phyloP scores from a whole-genome alignment of 371 early-diverging fungal genomes.

The Mucor piriformis region DNA sequence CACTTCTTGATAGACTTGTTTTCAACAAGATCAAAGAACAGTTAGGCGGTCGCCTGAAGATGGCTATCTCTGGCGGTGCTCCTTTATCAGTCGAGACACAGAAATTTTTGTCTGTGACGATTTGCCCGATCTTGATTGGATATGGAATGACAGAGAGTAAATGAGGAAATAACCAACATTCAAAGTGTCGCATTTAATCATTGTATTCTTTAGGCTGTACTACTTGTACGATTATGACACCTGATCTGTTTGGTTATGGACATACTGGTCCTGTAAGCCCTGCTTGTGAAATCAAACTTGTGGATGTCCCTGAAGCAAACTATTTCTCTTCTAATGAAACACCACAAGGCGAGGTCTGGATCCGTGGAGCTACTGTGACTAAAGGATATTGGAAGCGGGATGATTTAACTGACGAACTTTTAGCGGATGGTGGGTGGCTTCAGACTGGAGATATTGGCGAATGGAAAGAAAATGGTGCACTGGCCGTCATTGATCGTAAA shows the following conservation, averaged over 20 bases:
- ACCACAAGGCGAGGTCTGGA: conserved; percentile 83
- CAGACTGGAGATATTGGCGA: conserved; percentile 90
- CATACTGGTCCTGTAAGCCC: conserved; percentile 81
- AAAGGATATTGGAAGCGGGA: conserved; percentile 69
- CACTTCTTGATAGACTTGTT: conserved; percentile 66
- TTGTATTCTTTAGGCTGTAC: conserved; percentile 31
- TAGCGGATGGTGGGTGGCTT: conserved; percentile 82
- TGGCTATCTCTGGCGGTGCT: conserved; percentile 81
- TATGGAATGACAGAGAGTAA: conserved; percentile 59
- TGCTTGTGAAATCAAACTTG: conserved; percentile 81
- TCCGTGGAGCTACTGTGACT: conserved; percentile 75
- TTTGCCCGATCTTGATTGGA: conserved; percentile 75
- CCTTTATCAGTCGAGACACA: conserved; percentile 73
- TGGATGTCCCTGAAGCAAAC: conserved; percentile 78
- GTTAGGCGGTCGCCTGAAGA: conserved; percentile 77
- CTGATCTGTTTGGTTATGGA: conserved; percentile 55
- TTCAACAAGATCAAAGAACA: conserved; percentile 74
- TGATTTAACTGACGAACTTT: conserved; percentile 66
- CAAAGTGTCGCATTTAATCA: conserved; percentile 1
- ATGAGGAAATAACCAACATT: background rate
- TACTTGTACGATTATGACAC: conserved; percentile 59
- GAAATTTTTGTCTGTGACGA: conserved; percentile 65
- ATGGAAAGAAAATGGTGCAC: conserved; percentile 62
- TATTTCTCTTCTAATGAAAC: conserved; percentile 67
- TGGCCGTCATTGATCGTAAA: conserved; percentile 73